Percentiles rank a stretch among this genome's conserved stretches.
These are phyloP conservation scores for Cucurbita moschata DNA, from an alignment of 306 rosid genomes.

Conservation along the genomic window DNA sequence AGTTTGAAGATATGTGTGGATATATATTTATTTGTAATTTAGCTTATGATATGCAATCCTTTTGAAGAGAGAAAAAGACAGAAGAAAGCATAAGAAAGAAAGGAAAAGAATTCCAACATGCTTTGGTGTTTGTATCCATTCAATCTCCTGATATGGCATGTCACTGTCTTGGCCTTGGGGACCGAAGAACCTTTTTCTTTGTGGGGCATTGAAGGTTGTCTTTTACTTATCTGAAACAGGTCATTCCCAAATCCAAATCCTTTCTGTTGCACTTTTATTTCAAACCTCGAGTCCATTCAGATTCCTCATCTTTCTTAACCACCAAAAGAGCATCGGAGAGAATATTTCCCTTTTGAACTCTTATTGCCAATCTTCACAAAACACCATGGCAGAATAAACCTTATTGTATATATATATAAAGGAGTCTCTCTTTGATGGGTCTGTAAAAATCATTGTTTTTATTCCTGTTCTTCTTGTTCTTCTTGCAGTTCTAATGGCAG, in stretches of 20 bases:
- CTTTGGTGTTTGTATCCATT: neutral
- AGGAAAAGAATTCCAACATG: neutral
- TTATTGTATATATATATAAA: neutral
- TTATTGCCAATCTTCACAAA: neutral
- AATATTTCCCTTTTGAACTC: neutral
- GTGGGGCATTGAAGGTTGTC: neutral
- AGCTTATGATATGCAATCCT: neutral
- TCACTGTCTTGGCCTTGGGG: neutral
- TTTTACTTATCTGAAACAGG: neutral
- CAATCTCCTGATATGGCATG: neutral
- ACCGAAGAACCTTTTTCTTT: neutral
- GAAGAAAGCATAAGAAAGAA: neutral
- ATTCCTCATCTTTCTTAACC: neutral
- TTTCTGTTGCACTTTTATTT: neutral
- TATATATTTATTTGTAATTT: neutral
- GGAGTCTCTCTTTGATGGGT: neutral
- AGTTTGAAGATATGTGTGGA: no score
- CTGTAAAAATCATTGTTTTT: neutral
- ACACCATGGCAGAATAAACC: neutral
- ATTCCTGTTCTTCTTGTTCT: neutral
- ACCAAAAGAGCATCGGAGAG: neutral
- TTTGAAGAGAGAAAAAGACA: neutral
- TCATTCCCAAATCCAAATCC: neutral
- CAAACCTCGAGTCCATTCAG: neutral
- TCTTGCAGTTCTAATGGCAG: slow-evolving; percentile 34